Base-by-base conservation (phyloP, 1,139 yeast genomes). In the Sugiyamaella sp. region DNA sequence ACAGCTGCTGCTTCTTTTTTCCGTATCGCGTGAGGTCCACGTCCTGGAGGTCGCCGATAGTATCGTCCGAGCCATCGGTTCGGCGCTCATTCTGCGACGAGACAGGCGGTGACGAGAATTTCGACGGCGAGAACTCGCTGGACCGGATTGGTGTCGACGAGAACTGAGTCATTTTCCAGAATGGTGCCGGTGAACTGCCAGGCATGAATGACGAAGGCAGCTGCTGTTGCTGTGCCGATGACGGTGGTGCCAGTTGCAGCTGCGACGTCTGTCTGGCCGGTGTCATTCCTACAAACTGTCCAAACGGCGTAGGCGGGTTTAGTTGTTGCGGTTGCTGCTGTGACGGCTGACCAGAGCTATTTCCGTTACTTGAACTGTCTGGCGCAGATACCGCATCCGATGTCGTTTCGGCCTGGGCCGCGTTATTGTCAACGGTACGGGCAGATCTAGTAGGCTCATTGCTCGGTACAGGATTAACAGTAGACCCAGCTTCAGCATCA, bases 11-110 rank as follows among this genome's bases (percentile, higher is more conserved):
- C 42, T 46, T 46, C 44, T 46, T 46, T 29, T 46, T 46, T 19
- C 50, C 52, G 14, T 45, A 51, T 29, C 49, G 25, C n/a, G 77
- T 74, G 43, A 78, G 63, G 63, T 78, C 82, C 37, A 77, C 78
- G 57, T 77, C 75, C 53, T 74, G 73, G 44, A 77, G 65, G 58
- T 77, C 81, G 1, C 77, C 77, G 9, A 73, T 62, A 20, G 66
- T 70, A 27, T 66, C 66, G 19, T 60, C 66, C 4, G 52, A 61
- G 38, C 61, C 63, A 16, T 48, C 60, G 49, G 57, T 35, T 38
- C 53, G 50, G 27, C 59, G 55, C 42, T 55, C 55, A 25, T 53
- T 46, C 14, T 47, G 51, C 2, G 41, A 32, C 4, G 60, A 55
- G 9, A 59, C 63, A 2, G 66, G 63, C n/a, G 71, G 70, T 22